Evolutionary conservation across 163 green algal genomes (phyloP).

Genomic region (Chlamydomonas reinhardtii): DNA sequence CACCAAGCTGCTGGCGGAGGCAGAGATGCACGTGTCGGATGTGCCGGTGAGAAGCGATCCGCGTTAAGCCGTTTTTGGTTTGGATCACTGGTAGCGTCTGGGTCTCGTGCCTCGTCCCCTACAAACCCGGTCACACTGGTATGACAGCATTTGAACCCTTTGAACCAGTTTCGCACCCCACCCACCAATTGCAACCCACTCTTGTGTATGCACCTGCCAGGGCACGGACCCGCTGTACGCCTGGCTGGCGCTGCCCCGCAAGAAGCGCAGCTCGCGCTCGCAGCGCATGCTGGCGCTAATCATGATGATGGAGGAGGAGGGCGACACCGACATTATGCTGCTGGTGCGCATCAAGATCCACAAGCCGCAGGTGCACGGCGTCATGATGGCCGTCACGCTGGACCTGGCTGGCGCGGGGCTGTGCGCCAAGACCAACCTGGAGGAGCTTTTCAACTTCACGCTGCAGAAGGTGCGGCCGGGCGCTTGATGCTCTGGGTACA

Average conservation of each 20-base stretch:
- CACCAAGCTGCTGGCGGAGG: slow-evolving; percentile 50
- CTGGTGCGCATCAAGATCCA: slow-evolving; percentile 79
- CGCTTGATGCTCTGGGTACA: no score
- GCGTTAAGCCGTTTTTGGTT: no score
- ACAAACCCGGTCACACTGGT: no score
- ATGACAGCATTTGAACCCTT: no score
- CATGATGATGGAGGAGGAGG: slow-evolving; percentile 30
- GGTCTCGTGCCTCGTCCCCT: no score
- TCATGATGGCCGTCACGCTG: slow-evolving; percentile 67
- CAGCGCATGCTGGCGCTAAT: slow-evolving; percentile 25
- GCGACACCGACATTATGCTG: slow-evolving; percentile 65
- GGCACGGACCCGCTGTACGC: slow-evolving; percentile 64
- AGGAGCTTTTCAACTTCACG: slow-evolving; percentile 92
- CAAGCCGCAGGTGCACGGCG: slow-evolving; percentile 65
- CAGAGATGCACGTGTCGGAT: slow-evolving; percentile 48
- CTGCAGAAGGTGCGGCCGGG: slow-evolving; percentile 60
- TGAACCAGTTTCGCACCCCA: no score
- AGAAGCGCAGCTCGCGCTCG: slow-evolving; percentile 13
- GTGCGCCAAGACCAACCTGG: slow-evolving; percentile 67
- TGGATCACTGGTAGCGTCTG: no score
- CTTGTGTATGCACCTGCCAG: slow-evolving; percentile 9
- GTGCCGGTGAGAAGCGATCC: no score
- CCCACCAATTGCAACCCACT: no score
- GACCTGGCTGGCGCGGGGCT: slow-evolving; percentile 74
- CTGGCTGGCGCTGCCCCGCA: slow-evolving; percentile 57